Percentiles rank a stretch among this genome's conserved stretches.
These are phyloP conservation scores for Lachancea cidri DNA, from an alignment of 805 yeast genomes.

Conservation along the genomic window DNA sequence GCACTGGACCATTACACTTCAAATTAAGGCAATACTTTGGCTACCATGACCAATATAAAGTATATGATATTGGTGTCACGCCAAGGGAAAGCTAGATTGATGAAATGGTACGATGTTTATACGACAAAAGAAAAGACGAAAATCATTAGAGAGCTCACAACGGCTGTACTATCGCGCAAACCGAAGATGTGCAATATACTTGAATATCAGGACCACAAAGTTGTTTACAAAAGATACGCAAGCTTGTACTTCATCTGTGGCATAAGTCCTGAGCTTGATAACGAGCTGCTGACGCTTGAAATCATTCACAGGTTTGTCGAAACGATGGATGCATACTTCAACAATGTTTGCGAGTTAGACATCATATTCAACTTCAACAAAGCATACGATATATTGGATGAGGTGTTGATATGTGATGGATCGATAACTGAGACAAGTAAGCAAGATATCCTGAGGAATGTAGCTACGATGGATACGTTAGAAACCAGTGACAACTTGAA, in stretches of 20 bases:
- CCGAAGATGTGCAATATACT: conserved; percentile 94
- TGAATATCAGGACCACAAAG: conserved; percentile 70
- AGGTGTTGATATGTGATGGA: conserved; percentile 77
- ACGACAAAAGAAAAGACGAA: conserved; percentile 82
- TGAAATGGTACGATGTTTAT: conserved; percentile 87
- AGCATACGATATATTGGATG: conserved; percentile 90
- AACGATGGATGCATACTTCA: conserved; percentile 92
- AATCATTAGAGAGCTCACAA: conserved; percentile 79
- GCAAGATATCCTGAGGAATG: conserved; percentile 69
- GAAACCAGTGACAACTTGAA: conserved; percentile 68
- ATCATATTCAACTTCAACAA: conserved; percentile 93
- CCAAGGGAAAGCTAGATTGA: conserved; percentile 90
- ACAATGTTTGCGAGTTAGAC: conserved; percentile 94
- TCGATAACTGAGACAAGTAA: conserved; percentile 78
- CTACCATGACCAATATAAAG: conserved; percentile 44
- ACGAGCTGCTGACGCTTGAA: conserved; percentile 82
- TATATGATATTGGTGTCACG: conserved; percentile 79
- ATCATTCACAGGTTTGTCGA: conserved; percentile 90
- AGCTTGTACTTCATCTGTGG: conserved; percentile 88
- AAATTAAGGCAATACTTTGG: neutral
- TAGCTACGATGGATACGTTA: conserved; percentile 80
- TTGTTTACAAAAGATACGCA: conserved; percentile 90
- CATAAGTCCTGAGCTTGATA: conserved; percentile 47
- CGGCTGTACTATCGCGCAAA: conserved; percentile 76
- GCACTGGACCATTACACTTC: neutral